phyloP scores from a whole-genome alignment of 139 green algal species.

The Chlorokybus atmophyticus region DNA sequence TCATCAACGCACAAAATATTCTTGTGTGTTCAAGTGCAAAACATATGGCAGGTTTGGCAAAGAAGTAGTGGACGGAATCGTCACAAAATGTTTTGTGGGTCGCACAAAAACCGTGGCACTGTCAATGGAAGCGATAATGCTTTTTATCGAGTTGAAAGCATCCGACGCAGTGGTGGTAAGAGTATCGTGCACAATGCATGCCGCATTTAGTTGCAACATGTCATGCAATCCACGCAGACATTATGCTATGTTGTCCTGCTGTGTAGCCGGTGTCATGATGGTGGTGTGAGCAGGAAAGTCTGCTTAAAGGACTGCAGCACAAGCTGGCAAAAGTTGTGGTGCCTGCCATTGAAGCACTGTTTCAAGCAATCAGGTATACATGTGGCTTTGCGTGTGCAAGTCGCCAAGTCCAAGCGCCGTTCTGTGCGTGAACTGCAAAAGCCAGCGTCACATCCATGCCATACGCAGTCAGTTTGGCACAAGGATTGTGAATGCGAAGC shows the following conservation, averaged over 20 bases:
- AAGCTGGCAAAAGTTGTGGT: constrained; percentile 84
- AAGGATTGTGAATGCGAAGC: constrained; percentile 50
- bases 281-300: constrained; percentile 26
- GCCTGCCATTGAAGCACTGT: constrained; percentile 47
- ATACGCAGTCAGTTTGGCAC: constrained; percentile 9
- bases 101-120: constrained; percentile 60
- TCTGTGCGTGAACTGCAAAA: too few relatives aligned
- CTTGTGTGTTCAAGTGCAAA: not conserved
- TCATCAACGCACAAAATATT: not conserved
- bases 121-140: constrained; percentile 47
- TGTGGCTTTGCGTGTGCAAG: too few relatives aligned
- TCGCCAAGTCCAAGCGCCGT: too few relatives aligned
- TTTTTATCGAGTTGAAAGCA: constrained; percentile 69
- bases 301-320: constrained; percentile 53
- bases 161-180: constrained; percentile 47
- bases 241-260: constrained; percentile 6
- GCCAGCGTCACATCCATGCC: too few relatives aligned
- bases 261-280: not conserved
- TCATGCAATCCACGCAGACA: constrained; percentile 19
- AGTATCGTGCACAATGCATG: constrained; percentile 4
- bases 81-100: constrained; percentile 61
- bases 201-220: constrained; percentile 13
- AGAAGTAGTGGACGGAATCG: constrained; percentile 42
- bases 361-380: constrained; percentile 15
- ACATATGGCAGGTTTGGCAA: constrained; percentile 21